Base-by-base conservation (phyloP, 768 basidiomycete species). In the Lactarius evosmus region DNA sequence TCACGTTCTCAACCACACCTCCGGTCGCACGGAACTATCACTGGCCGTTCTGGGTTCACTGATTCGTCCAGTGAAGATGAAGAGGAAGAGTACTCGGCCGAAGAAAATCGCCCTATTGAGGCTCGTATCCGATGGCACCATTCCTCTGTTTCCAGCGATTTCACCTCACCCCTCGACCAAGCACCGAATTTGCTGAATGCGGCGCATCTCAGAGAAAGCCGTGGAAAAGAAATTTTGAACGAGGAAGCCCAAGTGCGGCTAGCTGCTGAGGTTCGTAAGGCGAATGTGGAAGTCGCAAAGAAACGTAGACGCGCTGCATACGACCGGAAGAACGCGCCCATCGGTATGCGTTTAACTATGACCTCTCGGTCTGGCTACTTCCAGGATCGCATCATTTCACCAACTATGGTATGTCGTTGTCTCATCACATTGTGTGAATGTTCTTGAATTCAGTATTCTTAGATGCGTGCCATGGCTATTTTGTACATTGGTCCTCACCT, bases 401-500 rank as follows among this genome's bases (percentile, higher is more conserved):
- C 97, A 0, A 91, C 89, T 71, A 98, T 99, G 95, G 96, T 96
- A 73, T 71, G 91, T 76, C 69, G 91, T 76, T 69, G 25, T 33
- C 57, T 22, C 30, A 50, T 38, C 58, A 22, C 30, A 46, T 52
- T 63, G 58, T 41, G 32, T n/a, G 51, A 57, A 61, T 40, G 25
- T 33, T 32, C 44, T 63, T 6, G 17, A 59, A 40, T 46, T 63
- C 38, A 41, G 36, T 41, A 33, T 29, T 64, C 25, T 52, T 70
- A 98, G 96, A 98, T 98, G 93, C 91, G 97, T 38, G 95, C 96
- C 0, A 99, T 99, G 97, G 96, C 96, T 3, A 95, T 97, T 72
- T 77, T 96, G 67, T 97, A 97, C 76, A 89, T 99, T 63, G 96
- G 96, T 1, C 96, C 97, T 1, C 85, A 91, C 71, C 88, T 87